phyloP scores from a whole-genome alignment of 202 grass and related monocot genomes.

The Carex sylvatica region DNA sequence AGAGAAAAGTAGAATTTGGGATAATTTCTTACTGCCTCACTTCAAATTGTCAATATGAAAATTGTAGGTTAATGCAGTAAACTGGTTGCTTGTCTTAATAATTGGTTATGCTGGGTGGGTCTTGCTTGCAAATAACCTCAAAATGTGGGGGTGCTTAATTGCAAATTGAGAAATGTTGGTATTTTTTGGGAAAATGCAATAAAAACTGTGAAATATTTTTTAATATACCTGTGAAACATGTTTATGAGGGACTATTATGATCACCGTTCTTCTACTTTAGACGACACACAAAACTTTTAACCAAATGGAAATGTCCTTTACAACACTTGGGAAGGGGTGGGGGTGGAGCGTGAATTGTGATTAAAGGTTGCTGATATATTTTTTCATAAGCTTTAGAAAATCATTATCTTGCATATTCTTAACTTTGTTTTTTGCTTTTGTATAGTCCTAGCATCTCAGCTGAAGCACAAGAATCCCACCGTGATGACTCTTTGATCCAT shows the following conservation, averaged over 20 bases:
- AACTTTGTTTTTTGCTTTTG: constrained; percentile 4
- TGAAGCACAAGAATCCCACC: constrained; percentile 54
- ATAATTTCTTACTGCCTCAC: neutral
- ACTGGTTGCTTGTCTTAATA: neutral
- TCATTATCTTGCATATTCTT: neutral
- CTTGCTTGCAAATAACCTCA: neutral
- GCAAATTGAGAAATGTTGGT: neutral
- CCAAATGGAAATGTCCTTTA: neutral
- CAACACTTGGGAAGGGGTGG: neutral
- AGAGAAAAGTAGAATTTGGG: neutral
- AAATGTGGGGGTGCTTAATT: neutral
- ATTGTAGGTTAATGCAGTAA: neutral
- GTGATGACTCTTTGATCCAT: constrained; percentile 54
- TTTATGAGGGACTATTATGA: neutral
- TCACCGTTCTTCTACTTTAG: neutral
- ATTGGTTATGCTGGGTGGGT: neutral
- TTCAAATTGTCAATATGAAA: neutral
- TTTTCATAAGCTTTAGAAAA: constrained; percentile 8
- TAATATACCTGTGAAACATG: neutral
- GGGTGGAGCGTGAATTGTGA: neutral
- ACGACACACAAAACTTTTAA: neutral
- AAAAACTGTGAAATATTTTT: neutral
- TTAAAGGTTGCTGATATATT: neutral
- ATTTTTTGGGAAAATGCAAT: neutral
- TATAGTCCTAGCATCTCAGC: constrained; percentile 65